Conservation (phyloP, 2,329 filamentous ascomycete genomes). For the Aspergillus sp. region DNA sequence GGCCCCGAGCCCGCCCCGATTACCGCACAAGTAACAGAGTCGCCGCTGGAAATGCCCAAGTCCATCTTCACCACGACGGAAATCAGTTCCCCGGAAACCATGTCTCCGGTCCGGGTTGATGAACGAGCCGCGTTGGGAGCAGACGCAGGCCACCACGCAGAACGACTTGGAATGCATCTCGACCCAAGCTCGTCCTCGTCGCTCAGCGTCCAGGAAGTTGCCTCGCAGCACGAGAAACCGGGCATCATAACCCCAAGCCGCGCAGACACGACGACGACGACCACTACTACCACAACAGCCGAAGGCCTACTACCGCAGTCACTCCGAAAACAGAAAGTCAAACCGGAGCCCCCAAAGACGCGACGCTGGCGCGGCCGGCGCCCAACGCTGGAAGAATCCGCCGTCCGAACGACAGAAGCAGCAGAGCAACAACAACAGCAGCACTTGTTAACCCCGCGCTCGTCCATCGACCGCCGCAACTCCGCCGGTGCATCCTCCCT, state of each 20-base stretch:
- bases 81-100: conserved; percentile 39
- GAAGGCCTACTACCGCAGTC: conserved; percentile 9
- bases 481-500: conserved; percentile 17
- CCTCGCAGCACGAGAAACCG: conserved; percentile 70
- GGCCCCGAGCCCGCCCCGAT: conserved; percentile 5
- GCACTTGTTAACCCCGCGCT: conserved; percentile 4
- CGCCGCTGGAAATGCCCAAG: conserved; percentile 27
- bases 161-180: conserved; percentile 58
- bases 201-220: conserved; percentile 68
- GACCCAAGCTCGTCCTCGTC: conserved; percentile 60
- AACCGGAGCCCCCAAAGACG: conserved; percentile 34
- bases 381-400: conserved; percentile 23
- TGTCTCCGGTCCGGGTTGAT: conserved; percentile 26
- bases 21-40: conserved; percentile 12
- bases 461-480: conserved; percentile 11
- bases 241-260: conserved; percentile 72
- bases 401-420: conserved; percentile 20
- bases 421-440: conserved; percentile 10
- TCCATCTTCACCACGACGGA: conserved; percentile 21
- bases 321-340: conserved; percentile 20
- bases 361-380: conserved; percentile 34
- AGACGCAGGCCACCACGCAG: conserved; percentile 11
- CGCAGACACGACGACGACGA: conserved; percentile 25
- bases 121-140: conserved; percentile 20
- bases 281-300: conserved; percentile 12